phyloP scores from a whole-genome alignment of 1,139 yeast genomes.

The Geotrichum carabidarum region DNA sequence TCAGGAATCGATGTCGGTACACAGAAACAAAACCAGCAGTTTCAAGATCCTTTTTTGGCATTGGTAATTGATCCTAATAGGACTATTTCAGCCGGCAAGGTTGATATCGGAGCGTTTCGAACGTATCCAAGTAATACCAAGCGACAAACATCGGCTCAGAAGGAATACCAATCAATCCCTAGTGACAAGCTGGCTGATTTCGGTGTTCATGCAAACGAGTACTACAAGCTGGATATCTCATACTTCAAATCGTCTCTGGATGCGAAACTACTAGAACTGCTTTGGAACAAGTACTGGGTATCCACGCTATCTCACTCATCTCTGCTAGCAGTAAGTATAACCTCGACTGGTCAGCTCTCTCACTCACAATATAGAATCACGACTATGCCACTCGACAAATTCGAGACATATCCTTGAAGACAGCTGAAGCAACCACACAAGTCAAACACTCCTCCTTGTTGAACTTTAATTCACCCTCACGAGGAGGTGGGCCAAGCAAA shows the following conservation, averaged over 20 bases:
- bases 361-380: conserved; percentile 22
- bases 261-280: conserved; percentile 42
- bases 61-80: conserved; percentile 81
- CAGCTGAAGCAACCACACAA: conserved; percentile 22
- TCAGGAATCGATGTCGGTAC: conserved; percentile 88
- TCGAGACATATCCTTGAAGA: conserved; percentile 28
- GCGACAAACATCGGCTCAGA: conserved; percentile 21
- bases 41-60: conserved; percentile 88
- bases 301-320: conserved; percentile 36
- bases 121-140: conserved; percentile 54
- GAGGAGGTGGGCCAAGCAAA: not conserved
- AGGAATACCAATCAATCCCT: conserved; percentile 39
- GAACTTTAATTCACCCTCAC: conserved; percentile 12
- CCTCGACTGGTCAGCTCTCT: conserved; percentile 15
- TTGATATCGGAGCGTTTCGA: conserved; percentile 89
- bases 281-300: conserved; percentile 53
- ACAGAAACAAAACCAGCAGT: conserved; percentile 74
- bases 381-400: conserved; percentile 39
- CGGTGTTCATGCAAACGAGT: conserved; percentile 66
- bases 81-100: conserved; percentile 57
- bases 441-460: conserved; percentile 23
- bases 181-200: conserved; percentile 52
- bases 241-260: conserved; percentile 59
- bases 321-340: conserved; percentile 18
- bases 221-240: conserved; percentile 64